A percentile compares a stretch with the other conserved stretches of the same genome.
These are phyloP conservation scores for Leishmania aethiopica DNA, from an alignment of 208 protist species.

Conservation along the genomic window DNA sequence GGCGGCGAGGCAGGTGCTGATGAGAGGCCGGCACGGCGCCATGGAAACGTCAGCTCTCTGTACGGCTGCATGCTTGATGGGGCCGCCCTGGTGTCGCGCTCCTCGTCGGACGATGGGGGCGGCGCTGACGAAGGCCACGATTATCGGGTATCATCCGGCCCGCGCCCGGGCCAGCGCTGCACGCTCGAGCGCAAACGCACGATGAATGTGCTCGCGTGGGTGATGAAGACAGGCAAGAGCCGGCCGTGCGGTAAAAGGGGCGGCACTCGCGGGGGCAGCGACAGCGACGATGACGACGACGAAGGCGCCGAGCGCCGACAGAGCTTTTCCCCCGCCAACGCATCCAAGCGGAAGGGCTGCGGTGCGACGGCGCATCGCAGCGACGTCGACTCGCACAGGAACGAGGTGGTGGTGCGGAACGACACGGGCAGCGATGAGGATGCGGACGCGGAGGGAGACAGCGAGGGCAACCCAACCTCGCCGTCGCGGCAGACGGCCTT, in stretches of 20 bases:
- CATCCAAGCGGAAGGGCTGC: neutral
- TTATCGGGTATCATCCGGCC: neutral
- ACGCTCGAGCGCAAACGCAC: neutral
- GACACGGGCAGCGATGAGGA: neutral
- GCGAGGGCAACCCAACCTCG: neutral
- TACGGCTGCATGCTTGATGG: neutral
- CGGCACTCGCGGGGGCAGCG: neutral
- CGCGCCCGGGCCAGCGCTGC: neutral
- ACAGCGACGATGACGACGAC: neutral
- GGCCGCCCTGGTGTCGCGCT: neutral
- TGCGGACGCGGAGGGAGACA: neutral
- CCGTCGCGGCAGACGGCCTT: neutral
- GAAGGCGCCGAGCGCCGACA: neutral
- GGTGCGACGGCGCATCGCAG: neutral
- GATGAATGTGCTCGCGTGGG: constrained; percentile 8
- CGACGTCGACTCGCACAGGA: neutral
- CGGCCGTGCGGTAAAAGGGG: neutral
- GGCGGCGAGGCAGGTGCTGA: neutral
- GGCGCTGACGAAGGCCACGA: neutral
- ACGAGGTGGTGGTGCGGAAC: neutral
- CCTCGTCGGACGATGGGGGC: neutral
- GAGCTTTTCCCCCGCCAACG: neutral
- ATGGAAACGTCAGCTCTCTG: neutral
- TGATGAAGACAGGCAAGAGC: constrained; percentile 3
- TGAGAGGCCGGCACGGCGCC: neutral